These are phyloP conservation scores for Coemansia sp. DNA, from an alignment of 192 early-diverging fungal species.

Conservation along the genomic window DNA sequence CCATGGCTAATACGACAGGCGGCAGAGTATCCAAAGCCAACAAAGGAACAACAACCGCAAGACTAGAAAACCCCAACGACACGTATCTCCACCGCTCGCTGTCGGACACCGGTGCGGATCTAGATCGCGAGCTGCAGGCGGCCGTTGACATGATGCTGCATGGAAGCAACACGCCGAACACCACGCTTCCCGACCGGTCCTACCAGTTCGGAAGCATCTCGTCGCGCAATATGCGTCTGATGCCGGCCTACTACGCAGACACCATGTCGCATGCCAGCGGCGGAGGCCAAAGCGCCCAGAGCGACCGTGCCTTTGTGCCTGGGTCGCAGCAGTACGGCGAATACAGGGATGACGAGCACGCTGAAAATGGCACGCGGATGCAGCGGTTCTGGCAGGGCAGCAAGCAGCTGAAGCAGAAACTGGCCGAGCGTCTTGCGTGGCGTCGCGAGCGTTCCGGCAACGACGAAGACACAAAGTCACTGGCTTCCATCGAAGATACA, in stretches of 20 bases:
- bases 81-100: constrained; percentile 6
- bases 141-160: constrained; percentile 42
- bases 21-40: neutral
- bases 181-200: neutral
- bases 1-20: neutral
- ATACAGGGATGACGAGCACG: neutral
- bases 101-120: constrained; percentile 9
- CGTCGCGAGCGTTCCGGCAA: neutral
- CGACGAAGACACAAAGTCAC: constrained; percentile 1
- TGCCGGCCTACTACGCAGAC: neutral
- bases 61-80: neutral
- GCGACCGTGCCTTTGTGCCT: constrained; percentile 10
- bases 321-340: neutral
- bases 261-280: constrained; percentile 4
- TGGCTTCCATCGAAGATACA: neutral
- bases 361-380: neutral
- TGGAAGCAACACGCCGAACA: constrained; percentile 7
- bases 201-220: constrained; percentile 11
- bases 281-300: neutral
- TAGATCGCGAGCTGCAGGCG: constrained; percentile 40
- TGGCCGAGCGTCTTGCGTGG: constrained; percentile 14
- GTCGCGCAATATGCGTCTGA: neutral
- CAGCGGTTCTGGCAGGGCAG: constrained; percentile 3
- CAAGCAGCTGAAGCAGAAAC: constrained; percentile 13
- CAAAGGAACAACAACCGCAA: neutral